Evolutionary conservation across 1,284 basidiomycete genomes (phyloP).

Genomic region (Cutaneotrichosporon cyanovorans): DNA sequence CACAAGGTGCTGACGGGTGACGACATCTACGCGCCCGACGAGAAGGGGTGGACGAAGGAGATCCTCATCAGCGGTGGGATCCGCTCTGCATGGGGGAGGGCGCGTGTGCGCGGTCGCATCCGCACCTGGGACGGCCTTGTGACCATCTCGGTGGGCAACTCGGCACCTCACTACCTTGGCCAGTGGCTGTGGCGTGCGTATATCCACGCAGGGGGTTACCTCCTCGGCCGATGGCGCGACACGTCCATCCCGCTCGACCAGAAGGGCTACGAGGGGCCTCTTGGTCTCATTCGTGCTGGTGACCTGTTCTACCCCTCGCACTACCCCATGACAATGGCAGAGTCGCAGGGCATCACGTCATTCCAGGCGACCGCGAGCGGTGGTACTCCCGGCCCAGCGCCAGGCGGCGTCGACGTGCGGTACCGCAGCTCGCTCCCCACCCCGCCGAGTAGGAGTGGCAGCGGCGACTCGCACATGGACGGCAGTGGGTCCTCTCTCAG

Average conservation of each 20-base stretch:
- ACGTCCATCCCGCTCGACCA: slow-evolving; percentile 36
- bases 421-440: neutral
- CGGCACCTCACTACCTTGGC: slow-evolving; percentile 12
- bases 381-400: neutral
- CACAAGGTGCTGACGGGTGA: slow-evolving; percentile 26
- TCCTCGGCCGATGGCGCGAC: slow-evolving; percentile 44
- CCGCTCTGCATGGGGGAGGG: slow-evolving; percentile 33
- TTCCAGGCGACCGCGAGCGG: neutral
- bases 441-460: neutral
- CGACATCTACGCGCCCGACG: slow-evolving; percentile 28
- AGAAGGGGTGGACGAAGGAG: slow-evolving; percentile 45
- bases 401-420: neutral
- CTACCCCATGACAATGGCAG: slow-evolving; percentile 25
- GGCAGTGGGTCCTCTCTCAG: too few relatives aligned
- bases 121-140: slow-evolving; percentile 45
- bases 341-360: slow-evolving; percentile 1
- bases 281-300: slow-evolving; percentile 35
- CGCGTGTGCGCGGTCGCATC: slow-evolving; percentile 37
- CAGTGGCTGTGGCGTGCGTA: slow-evolving; percentile 44
- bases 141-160: slow-evolving; percentile 19
- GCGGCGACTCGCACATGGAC: slow-evolving; percentile 1
- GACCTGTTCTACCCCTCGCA: slow-evolving; percentile 32
- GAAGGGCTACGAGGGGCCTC: slow-evolving; percentile 37
- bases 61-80: slow-evolving; percentile 39
- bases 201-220: slow-evolving; percentile 37